A percentile compares a stretch with the other conserved stretches of the same genome.
Conservation (phyloP, 2,329 filamentous ascomycete genomes). For the Dothideomycetes sp. region DNA sequence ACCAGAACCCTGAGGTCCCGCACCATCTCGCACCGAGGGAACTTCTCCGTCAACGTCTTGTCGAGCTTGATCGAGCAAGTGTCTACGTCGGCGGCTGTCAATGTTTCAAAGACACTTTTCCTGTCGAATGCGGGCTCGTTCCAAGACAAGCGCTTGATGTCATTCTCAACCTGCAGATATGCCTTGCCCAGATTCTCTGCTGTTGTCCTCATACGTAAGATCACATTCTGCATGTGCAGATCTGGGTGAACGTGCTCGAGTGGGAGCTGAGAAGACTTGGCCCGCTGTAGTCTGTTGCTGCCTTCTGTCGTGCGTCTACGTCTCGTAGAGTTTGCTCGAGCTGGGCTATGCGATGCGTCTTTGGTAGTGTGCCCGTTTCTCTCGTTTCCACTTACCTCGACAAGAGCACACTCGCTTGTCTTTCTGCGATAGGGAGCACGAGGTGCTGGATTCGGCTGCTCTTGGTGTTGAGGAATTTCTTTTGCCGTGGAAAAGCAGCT, state of each 20-base stretch:
- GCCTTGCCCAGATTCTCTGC: background rate
- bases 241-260: constrained; percentile 26
- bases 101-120: constrained; percentile 8
- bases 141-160: constrained; percentile 13
- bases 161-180: background rate
- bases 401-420: constrained; percentile 1
- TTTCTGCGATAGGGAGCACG: constrained; percentile 4
- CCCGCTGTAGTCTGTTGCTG: constrained; percentile 15
- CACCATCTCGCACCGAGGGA: constrained; percentile 15
- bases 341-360: constrained; percentile 3
- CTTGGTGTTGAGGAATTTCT: constrained; percentile 10
- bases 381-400: background rate
- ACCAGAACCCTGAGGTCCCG: constrained; percentile 12
- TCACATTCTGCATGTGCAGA: constrained; percentile 16
- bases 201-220: background rate
- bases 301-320: constrained; percentile 13
- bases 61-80: constrained; percentile 10
- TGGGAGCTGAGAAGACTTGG: constrained; percentile 25
- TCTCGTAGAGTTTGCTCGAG: constrained; percentile 9
- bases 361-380: background rate
- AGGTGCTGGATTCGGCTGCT: constrained; percentile 7
- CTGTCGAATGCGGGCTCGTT: constrained; percentile 15
- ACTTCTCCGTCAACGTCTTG: constrained; percentile 11
- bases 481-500: too few relatives aligned
- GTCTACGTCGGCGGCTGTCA: constrained; percentile 8